Evolutionary conservation across 495 filamentous ascomycete genomes (phyloP).

Genomic region (Penicillium cosmopolitanum): DNA sequence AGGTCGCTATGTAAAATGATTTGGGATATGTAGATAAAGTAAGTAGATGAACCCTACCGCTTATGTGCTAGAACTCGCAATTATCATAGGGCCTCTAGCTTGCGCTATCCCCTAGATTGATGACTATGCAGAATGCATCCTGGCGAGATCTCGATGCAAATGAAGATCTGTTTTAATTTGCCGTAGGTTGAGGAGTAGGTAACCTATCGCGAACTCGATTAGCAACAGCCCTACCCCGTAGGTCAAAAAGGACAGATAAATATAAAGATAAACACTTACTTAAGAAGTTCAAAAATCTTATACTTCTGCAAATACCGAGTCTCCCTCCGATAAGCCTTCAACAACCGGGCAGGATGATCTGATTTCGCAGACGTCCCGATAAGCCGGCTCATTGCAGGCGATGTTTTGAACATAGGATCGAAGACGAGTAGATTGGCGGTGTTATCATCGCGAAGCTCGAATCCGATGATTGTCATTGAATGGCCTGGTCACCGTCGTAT

Average conservation of each 20-base stretch:
- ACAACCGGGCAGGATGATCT: constrained; percentile 53
- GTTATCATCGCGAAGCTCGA: constrained; percentile 71
- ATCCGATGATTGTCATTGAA: constrained; percentile 88
- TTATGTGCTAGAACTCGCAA: too few species aligned
- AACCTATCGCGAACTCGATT: too few species aligned
- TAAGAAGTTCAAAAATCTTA: constrained; percentile 75
- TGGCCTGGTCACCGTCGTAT: constrained; percentile 69
- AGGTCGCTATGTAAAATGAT: too few species aligned
- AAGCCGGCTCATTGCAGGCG: constrained; percentile 60
- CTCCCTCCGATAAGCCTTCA: constrained; percentile 74
- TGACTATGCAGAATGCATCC: too few species aligned
- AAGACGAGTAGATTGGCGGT: constrained; percentile 78
- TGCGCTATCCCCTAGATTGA: too few species aligned
- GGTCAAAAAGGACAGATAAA: background rate
- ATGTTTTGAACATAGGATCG: constrained; percentile 83
- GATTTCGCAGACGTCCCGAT: constrained; percentile 49
- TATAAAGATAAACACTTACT: constrained; percentile 52
- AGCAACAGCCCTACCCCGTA: background rate
- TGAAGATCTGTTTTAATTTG: too few species aligned
- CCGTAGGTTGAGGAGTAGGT: too few species aligned
- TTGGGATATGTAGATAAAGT: too few species aligned
- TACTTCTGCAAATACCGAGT: constrained; percentile 69
- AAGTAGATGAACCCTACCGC: too few species aligned
- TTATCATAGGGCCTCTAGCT: too few species aligned
- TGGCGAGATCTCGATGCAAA: too few species aligned